Percentiles rank a stretch among this genome's conserved stretches.
These are phyloP conservation scores for Tetraselmis chui DNA, from an alignment of 139 green algal genomes.

Conservation along the genomic window DNA sequence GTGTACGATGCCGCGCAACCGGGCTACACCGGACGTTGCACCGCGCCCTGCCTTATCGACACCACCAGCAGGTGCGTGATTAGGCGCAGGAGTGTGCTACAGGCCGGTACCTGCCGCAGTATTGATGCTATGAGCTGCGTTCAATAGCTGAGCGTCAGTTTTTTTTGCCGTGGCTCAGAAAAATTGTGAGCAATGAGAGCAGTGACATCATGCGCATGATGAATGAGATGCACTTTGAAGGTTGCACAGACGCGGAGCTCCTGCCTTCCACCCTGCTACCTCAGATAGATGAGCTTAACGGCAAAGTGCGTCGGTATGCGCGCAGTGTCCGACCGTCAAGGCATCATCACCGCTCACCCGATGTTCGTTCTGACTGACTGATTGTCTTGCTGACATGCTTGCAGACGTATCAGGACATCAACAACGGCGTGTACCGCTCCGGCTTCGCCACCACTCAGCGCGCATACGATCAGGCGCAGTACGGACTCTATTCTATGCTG, in stretches of 20 bases:
- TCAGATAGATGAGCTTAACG: slow-evolving; percentile 65
- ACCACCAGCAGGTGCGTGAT: slow-evolving; percentile 5
- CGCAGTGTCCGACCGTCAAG: too few species aligned
- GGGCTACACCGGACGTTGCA: slow-evolving; percentile 75
- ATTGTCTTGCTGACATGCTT: slow-evolving; percentile 16
- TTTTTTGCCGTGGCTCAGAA: too few species aligned
- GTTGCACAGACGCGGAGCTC: slow-evolving; percentile 46
- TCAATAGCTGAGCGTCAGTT: too few species aligned
- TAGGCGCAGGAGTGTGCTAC: too few species aligned
- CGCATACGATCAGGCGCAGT: slow-evolving; percentile 60
- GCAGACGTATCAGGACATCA: slow-evolving; percentile 57
- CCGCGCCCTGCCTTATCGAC: slow-evolving; percentile 82
- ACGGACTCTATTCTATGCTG: slow-evolving; percentile 50
- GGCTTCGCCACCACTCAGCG: slow-evolving; percentile 76
- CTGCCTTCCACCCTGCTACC: slow-evolving; percentile 37
- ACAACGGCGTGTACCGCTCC: slow-evolving; percentile 74
- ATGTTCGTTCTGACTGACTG: neutral
- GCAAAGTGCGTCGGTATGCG: slow-evolving; percentile 50
- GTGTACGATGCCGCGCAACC: slow-evolving; percentile 70
- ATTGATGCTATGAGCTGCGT: too few species aligned
- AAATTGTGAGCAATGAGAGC: slow-evolving; percentile 74
- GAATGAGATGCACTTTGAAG: slow-evolving; percentile 40
- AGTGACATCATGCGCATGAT: slow-evolving; percentile 63
- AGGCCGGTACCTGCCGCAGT: too few species aligned
- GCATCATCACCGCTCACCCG: slow-evolving; percentile 11